Evolutionary conservation across 306 rosid species (phyloP).

Genomic region (Castanea crenata): DNA sequence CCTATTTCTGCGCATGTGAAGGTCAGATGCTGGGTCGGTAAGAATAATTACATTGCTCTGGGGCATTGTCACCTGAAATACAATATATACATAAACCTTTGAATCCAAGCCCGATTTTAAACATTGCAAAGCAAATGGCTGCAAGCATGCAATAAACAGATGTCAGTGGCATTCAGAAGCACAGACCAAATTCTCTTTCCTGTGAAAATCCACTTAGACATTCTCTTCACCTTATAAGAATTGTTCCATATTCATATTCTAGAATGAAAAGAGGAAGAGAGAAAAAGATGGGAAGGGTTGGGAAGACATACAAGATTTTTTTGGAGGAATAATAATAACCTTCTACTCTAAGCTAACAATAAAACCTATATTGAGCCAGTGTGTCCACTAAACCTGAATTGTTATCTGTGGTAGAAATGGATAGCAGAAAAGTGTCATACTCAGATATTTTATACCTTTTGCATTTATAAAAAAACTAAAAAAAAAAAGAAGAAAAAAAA

Average conservation of each 20-base stretch:
- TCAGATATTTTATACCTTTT: not conserved
- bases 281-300: fast-evolving
- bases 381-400: not conserved
- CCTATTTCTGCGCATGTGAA: slow-evolving; percentile 55
- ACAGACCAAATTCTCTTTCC: not conserved
- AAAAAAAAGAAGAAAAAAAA: not conserved
- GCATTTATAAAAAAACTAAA: not conserved
- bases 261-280: not conserved
- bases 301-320: not conserved
- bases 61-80: slow-evolving; percentile 77
- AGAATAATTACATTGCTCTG: slow-evolving; percentile 62
- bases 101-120: not conserved
- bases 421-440: not conserved
- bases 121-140: no score
- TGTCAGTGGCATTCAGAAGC: no score
- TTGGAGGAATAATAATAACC: not conserved
- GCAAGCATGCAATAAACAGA: no score
- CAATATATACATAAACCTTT: slow-evolving; percentile 1
- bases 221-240: not conserved
- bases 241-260: not conserved
- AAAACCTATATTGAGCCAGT: not conserved
- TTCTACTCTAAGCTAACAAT: not conserved
- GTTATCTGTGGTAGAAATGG: not conserved
- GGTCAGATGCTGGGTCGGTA: slow-evolving; percentile 77
- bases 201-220: not conserved